These are phyloP conservation scores for Fusarium compactum DNA, from an alignment of 2,329 filamentous ascomycete species.

Conservation along the genomic window DNA sequence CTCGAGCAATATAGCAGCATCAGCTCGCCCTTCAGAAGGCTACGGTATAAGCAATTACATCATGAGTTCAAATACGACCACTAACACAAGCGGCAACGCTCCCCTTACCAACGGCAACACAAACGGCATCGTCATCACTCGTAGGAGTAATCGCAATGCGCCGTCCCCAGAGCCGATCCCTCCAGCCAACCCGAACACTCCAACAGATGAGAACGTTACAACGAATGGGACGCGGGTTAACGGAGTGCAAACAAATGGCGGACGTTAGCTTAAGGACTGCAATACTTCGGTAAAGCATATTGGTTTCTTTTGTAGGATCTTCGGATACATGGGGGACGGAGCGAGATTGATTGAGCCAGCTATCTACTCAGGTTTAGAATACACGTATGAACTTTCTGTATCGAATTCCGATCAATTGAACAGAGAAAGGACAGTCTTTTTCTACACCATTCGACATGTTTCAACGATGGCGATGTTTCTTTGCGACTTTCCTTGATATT, in stretches of 20 bases:
- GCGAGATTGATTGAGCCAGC: not conserved
- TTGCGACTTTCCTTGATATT: not conserved
- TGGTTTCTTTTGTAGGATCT: not conserved
- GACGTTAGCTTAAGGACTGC: rapidly evolving
- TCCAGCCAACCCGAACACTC: not conserved
- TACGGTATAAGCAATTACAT: not conserved
- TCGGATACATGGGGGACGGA: not conserved
- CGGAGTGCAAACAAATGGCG: not conserved
- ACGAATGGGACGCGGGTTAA: not conserved
- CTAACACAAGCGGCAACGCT: not conserved
- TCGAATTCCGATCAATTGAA: not conserved
- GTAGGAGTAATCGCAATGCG: not conserved
- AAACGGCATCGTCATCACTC: not conserved
- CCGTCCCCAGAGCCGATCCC: not conserved
- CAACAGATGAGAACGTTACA: not conserved
- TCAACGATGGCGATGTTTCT: not conserved
- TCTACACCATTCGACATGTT: not conserved
- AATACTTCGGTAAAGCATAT: rapidly evolving
- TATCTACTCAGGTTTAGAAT: not conserved
- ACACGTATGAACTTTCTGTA: not conserved
- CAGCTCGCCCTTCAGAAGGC: too few relatives aligned
- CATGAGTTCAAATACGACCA: not conserved
- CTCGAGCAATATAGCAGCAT: not conserved
- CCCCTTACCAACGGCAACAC: not conserved
- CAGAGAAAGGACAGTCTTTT: not conserved